These are phyloP conservation scores for Rosa persica DNA, from an alignment of 306 rosid species.

Conservation along the genomic window DNA sequence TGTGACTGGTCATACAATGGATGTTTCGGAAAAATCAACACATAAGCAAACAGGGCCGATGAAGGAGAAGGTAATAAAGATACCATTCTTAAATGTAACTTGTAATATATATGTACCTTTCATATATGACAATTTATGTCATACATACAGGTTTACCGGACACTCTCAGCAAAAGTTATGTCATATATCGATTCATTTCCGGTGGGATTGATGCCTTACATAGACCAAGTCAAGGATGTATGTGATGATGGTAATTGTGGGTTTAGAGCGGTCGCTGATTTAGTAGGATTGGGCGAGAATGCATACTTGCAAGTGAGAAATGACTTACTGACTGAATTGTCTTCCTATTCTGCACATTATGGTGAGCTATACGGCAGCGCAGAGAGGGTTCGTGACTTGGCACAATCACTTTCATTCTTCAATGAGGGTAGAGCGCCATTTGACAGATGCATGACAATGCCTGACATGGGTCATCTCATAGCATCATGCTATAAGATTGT, in stretches of 20 bases:
- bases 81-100: not conserved
- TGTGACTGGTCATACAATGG: not conserved
- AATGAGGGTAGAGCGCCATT: conserved; percentile 15
- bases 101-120: not conserved
- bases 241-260: conserved; percentile 18
- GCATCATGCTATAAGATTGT: conserved; percentile 18
- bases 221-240: conserved; percentile 13
- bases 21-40: conserved; percentile 4
- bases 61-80: conserved; percentile 17
- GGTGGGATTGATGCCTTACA: conserved; percentile 9
- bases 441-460: conserved; percentile 19
- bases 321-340: conserved; percentile 21
- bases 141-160: conserved; percentile 10
- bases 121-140: not conserved
- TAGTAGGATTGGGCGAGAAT: conserved; percentile 16
- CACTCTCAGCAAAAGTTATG: not conserved
- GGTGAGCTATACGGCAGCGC: conserved; percentile 15
- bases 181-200: conserved; percentile 2
- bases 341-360: conserved; percentile 17
- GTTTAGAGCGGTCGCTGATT: conserved; percentile 21
- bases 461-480: conserved; percentile 25
- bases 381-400: conserved; percentile 22
- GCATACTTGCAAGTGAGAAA: conserved; percentile 19
- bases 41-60: not conserved
- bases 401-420: conserved; percentile 13